Percentiles rank a stretch among this genome's conserved stretches.
Conservation (phyloP, 495 filamentous ascomycete genomes). For the Lophiostoma macrostomum region DNA sequence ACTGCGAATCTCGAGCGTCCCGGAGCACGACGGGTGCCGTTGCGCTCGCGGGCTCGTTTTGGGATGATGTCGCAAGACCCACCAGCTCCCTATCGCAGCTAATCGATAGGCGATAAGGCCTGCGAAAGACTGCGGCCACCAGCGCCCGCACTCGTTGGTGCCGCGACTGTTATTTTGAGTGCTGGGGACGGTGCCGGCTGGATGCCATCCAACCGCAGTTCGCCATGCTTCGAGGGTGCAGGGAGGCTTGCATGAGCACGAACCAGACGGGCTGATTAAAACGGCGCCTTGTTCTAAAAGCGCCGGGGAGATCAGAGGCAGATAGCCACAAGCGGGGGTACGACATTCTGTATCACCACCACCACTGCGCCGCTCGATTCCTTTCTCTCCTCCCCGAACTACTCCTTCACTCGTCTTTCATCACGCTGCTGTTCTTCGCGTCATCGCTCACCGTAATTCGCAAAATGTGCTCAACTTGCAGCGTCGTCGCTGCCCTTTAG, state of each 20-base stretch:
- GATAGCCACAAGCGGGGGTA: constrained; percentile 25
- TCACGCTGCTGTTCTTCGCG: background rate
- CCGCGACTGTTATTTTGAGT: constrained; percentile 2
- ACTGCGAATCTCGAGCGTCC: no score
- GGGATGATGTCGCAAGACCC: no score
- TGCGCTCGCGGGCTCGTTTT: no score
- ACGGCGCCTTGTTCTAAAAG: constrained; percentile 19
- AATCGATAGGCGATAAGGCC: constrained; percentile 20
- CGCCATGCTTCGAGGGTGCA: constrained; percentile 6
- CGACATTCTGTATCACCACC: constrained; percentile 17
- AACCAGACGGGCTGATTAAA: constrained; percentile 14
- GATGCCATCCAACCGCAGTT: constrained; percentile 3
- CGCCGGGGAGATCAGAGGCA: constrained; percentile 3
- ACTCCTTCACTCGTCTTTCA: background rate
- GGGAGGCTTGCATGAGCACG: constrained; percentile 13
- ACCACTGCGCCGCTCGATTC: constrained; percentile 2
- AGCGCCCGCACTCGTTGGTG: background rate
- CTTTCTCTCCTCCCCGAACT: constrained; percentile 7
- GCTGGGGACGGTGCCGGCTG: background rate
- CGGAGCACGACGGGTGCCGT: no score
- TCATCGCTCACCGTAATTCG: no score
- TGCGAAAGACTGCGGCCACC: background rate
- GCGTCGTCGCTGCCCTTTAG: constrained; percentile 16
- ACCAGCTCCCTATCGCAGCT: no score
- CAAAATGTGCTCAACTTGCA: no score